These are phyloP conservation scores for Paratrimastix pyriformis DNA, from an alignment of 78 protist genomes.

Conservation along the genomic window DNA sequence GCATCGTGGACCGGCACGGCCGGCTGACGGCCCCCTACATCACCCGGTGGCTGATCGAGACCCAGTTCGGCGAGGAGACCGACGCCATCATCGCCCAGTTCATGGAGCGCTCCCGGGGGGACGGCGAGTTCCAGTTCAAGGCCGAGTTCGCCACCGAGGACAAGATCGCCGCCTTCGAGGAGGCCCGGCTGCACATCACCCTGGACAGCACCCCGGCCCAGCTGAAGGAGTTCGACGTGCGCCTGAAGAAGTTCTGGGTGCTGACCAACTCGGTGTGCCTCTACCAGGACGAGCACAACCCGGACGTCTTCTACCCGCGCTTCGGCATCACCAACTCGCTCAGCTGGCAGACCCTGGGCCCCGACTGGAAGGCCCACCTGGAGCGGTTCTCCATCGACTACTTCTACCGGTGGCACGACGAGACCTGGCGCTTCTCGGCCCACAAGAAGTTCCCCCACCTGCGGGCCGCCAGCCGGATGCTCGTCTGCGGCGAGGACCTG, in stretches of 20 bases:
- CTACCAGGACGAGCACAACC: not conserved
- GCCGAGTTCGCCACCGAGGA: not conserved
- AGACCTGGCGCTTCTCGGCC: not conserved
- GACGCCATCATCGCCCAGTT: not conserved
- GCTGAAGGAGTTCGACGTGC: conserved; percentile 1
- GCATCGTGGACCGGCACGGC: conserved; percentile 16
- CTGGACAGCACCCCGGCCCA: not conserved
- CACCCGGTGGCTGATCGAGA: not conserved
- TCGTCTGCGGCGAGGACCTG: conserved; percentile 23
- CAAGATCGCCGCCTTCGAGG: not conserved
- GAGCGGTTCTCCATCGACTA: not conserved
- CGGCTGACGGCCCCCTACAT: conserved; percentile 14
- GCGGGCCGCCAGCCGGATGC: not conserved
- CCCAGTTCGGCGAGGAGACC: not conserved
- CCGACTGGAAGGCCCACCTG: not conserved
- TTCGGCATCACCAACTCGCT: not conserved
- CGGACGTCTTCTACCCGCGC: conserved; percentile 12
- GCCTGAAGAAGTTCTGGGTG: not conserved
- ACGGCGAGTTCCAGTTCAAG: conserved; percentile 7
- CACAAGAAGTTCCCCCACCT: conserved; percentile 10
- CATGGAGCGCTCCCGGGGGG: not conserved
- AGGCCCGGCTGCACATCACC: not conserved
- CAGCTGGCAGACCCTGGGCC: not conserved
- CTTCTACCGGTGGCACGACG: conserved; percentile 8
- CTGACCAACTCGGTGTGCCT: conserved; percentile 3